Conservation (phyloP, 2,329 filamentous ascomycete species). For the Nothophaeocryptopus gaeumannii region DNA sequence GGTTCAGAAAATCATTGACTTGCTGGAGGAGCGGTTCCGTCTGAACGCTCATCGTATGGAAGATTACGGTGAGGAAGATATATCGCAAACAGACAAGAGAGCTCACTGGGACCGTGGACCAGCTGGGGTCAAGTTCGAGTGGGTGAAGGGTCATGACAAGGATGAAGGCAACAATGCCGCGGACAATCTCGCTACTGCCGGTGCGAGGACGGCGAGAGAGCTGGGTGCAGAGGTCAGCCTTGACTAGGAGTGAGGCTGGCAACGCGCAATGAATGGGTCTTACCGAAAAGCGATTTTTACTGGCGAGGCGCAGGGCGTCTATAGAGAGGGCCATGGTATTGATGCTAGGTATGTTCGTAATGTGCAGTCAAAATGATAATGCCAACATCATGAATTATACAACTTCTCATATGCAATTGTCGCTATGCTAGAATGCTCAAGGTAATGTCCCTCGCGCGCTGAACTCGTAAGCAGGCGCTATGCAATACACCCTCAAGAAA, state of each 20-base stretch:
- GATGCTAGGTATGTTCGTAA: too few relatives aligned
- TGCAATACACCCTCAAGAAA: background rate
- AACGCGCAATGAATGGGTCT: too few relatives aligned
- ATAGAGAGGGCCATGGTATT: too few relatives aligned
- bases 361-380: too few relatives aligned
- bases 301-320: too few relatives aligned
- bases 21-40: constrained; percentile 60
- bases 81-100: constrained; percentile 15
- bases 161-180: constrained; percentile 76
- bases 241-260: too few relatives aligned
- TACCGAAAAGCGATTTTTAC: too few relatives aligned
- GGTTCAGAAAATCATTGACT: constrained; percentile 66
- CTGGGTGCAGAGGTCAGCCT: constrained; percentile 16
- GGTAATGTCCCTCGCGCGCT: too few relatives aligned
- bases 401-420: too few relatives aligned
- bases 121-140: constrained; percentile 60
- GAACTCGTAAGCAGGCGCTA: too few relatives aligned
- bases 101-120: constrained; percentile 35
- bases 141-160: constrained; percentile 82
- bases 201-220: constrained; percentile 49
- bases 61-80: constrained; percentile 12
- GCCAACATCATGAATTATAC: too few relatives aligned
- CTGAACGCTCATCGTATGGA: constrained; percentile 31
- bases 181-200: constrained; percentile 71
- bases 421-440: too few relatives aligned